These are phyloP conservation scores for Phytopythium boreale DNA, from an alignment of 352 stramenopile genomes.

Conservation along the genomic window DNA sequence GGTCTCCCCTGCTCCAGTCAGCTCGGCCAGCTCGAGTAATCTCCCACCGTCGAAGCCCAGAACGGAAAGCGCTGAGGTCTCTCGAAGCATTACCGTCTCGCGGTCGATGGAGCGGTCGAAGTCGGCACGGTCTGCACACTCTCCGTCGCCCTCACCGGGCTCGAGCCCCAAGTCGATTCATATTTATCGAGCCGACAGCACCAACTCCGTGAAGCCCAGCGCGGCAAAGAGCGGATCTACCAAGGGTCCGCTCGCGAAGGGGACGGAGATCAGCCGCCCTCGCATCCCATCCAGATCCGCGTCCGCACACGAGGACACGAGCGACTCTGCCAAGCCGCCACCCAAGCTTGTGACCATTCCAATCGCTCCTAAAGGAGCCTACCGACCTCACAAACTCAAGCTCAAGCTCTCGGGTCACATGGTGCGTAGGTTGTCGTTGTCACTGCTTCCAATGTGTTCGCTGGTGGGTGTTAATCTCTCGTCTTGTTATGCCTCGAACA, in stretches of 20 bases:
- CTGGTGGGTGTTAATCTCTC: not conserved
- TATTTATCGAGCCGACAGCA: constrained; percentile 69
- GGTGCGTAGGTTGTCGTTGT: constrained; percentile 26
- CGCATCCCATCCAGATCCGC: constrained; percentile 65
- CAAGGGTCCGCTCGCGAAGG: constrained; percentile 31
- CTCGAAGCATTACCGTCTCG: constrained; percentile 50
- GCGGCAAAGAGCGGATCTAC: constrained; percentile 26
- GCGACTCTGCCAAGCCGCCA: constrained; percentile 29
- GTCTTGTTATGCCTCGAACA: constrained; percentile 12
- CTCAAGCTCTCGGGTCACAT: constrained; percentile 83
- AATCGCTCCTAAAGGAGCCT: constrained; percentile 56
- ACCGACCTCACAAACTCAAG: constrained; percentile 81
- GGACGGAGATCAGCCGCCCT: constrained; percentile 74
- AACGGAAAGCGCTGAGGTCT: constrained; percentile 36
- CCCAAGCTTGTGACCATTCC: constrained; percentile 43
- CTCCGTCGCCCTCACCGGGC: constrained; percentile 28
- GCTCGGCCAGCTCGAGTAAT: constrained; percentile 24
- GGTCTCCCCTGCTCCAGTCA: constrained; percentile 70
- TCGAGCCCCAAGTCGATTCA: constrained; percentile 34
- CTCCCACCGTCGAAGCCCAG: constrained; percentile 14
- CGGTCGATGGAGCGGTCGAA: constrained; percentile 56
- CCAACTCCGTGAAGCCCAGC: constrained; percentile 28
- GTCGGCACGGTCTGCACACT: constrained; percentile 41
- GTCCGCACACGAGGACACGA: constrained; percentile 36
- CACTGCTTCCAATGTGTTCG: not conserved